These are phyloP conservation scores for Jacaranda copaia DNA, from an alignment of 257 asterid genomes.

Conservation along the genomic window DNA sequence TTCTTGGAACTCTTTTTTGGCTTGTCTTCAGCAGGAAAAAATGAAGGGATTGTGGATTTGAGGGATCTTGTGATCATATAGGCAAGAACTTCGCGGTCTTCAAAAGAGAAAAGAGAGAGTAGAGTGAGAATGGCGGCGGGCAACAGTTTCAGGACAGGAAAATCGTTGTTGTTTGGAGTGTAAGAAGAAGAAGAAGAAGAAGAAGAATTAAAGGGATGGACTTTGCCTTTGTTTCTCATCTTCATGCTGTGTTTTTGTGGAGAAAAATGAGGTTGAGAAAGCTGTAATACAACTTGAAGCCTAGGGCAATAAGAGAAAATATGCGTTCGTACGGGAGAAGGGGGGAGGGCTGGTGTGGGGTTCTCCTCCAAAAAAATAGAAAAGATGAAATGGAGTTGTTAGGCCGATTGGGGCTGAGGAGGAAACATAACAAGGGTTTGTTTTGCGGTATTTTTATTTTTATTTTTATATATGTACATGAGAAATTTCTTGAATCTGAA, in stretches of 20 bases:
- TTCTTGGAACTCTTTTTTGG: slow-evolving; percentile 40
- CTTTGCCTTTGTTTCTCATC: slow-evolving; percentile 81
- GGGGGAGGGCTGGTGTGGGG: too few species aligned
- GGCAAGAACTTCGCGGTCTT: slow-evolving; percentile 71
- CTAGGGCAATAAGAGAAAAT: slow-evolving; percentile 11
- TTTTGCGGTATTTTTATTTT: too few species aligned
- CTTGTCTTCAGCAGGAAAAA: slow-evolving; percentile 37
- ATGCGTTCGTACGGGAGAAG: too few species aligned
- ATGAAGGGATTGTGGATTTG: slow-evolving; percentile 48
- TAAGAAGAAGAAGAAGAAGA: slow-evolving; percentile 39
- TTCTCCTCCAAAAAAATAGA: too few species aligned
- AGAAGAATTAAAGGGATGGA: slow-evolving; percentile 68
- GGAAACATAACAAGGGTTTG: not conserved
- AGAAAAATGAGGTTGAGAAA: not conserved
- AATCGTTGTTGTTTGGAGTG: slow-evolving; percentile 28
- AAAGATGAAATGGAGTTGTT: not conserved
- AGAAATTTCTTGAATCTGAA: too few species aligned
- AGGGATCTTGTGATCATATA: slow-evolving; percentile 77
- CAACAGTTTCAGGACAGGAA: slow-evolving; percentile 54
- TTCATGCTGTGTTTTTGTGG: slow-evolving; percentile 40
- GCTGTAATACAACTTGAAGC: slow-evolving; percentile 5
- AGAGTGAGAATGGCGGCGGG: slow-evolving; percentile 72
- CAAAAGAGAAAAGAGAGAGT: slow-evolving; percentile 54
- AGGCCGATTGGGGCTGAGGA: not conserved
- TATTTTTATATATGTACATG: too few species aligned